Evolutionary conservation across 192 early-diverging fungal species (phyloP), one percentile per base, ranked within the genome.

Genomic region (Gigaspora rosea): DNA sequence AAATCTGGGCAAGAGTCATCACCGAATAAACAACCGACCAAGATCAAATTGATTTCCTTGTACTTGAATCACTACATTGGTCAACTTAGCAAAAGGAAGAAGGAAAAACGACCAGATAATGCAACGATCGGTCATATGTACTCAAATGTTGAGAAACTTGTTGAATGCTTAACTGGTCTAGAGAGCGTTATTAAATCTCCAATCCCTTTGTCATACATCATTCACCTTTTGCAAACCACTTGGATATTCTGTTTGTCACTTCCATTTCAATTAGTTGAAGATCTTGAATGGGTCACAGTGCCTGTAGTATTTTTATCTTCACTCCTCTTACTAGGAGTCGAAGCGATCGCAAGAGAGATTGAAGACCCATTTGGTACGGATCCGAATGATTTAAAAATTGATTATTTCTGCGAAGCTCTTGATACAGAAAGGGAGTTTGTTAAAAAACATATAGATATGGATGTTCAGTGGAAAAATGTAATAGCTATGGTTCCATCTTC

Each of bases 361-460:
- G 95, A 98, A 85, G 95, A 96, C 78, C 95, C 95, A 10, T 96
- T 97, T 81, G 93, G 93, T 41, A 86, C 86, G 65, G 93, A 95
- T 73, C 83, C 84, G 36, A 94, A 96, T 79, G 94, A 94, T 74
- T 68, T 91, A 80, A 84, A 85, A 4, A 78, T 90, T 69, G 88
- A 89, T 70, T 79, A 85, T 64, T 89, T 88, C 74, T 89, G 86
- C 72, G 82, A 88, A 11, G 0, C 12, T 13, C 0, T 56, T 13
- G 12, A 56, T 11, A 13, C 4, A 5, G 52, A 56, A 56, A 12
- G 1, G 2, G 41, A 41, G 3, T 41, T 41, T 41, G 7, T 41
- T 41, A 41, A 41, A 41, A 41, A 41, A 41, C 41, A 41, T 41
- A 27, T 0, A 0, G 1, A 27, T 27, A 27, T 27, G 27, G 27